A percentile compares a stretch with the other conserved stretches of the same genome.
phyloP scores from a whole-genome alignment of 345 rosid genomes.

The Gossypium stocksii region DNA sequence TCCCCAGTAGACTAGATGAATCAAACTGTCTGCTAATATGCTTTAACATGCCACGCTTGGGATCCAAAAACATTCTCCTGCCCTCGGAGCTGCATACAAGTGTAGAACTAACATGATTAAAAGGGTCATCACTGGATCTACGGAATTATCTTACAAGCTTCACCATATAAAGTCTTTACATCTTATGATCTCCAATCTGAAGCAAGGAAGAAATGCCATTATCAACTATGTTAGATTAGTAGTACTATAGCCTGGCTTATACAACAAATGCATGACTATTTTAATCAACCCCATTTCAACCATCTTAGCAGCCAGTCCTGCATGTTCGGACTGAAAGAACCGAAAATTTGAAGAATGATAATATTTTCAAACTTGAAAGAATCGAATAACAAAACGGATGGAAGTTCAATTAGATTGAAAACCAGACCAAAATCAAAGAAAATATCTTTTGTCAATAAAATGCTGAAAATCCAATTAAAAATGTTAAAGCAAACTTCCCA shows the following conservation, averaged over 20 bases:
- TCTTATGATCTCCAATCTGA: conserved; percentile 65
- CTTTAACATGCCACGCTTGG: conserved; percentile 73
- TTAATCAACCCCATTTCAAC: conserved; percentile 53
- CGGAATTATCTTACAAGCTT: conserved; percentile 92
- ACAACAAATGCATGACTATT: conserved; percentile 64
- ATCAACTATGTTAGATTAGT: conserved; percentile 72
- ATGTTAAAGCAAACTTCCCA: no score
- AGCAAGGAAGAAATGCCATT: conserved; percentile 73
- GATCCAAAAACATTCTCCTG: conserved; percentile 68
- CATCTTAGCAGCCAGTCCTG: conserved; percentile 60
- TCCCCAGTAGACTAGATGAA: conserved; percentile 56
- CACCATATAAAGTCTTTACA: conserved; percentile 71
- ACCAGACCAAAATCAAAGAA: no score
- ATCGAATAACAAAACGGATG: no score
- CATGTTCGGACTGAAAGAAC: conserved; percentile 52
- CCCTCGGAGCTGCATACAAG: conserved; percentile 83
- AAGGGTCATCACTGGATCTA: conserved; percentile 73
- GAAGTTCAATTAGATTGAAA: no score
- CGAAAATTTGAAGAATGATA: no score
- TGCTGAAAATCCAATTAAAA: no score
- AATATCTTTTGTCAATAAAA: no score
- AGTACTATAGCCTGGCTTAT: background rate
- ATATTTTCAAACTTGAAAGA: no score
- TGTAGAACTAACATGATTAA: conserved; percentile 78
- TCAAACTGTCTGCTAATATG: conserved; percentile 82